Conservation (phyloP, 179 eudicot genomes). For the Patellifolia procumbens region DNA sequence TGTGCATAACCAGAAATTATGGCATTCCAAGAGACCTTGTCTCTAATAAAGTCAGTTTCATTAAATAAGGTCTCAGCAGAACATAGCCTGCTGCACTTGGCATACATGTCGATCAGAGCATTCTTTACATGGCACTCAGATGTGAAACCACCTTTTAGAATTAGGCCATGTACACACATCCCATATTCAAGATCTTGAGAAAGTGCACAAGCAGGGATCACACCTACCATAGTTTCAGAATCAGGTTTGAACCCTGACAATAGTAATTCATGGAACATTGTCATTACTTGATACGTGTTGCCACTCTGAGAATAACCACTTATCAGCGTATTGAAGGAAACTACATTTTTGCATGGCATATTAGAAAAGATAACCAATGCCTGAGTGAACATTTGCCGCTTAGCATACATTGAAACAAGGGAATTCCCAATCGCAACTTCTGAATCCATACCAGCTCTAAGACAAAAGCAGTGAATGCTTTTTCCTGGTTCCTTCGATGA, state of each 20-base stretch:
- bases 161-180: constrained; percentile 44
- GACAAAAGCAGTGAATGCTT: constrained; percentile 64
- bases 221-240: constrained; percentile 56
- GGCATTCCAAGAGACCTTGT: constrained; percentile 47
- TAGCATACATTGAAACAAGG: constrained; percentile 66
- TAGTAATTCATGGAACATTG: constrained; percentile 43
- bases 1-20: constrained; percentile 44
- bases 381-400: constrained; percentile 45
- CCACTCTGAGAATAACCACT: constrained; percentile 65
- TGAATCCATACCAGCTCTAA: constrained; percentile 44
- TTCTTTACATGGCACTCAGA: constrained; percentile 57
- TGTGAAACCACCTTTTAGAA: constrained; percentile 49
- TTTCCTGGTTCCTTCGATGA: constrained; percentile 47
- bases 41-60: constrained; percentile 33
- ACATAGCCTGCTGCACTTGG: constrained; percentile 51
- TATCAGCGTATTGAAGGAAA: constrained; percentile 70
- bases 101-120: constrained; percentile 74
- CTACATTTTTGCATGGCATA: constrained; percentile 50
- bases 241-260: constrained; percentile 49
- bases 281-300: constrained; percentile 38
- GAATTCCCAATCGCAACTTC: constrained; percentile 51
- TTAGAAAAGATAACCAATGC: constrained; percentile 47
- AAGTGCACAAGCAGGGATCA: constrained; percentile 62
- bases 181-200: constrained; percentile 49
- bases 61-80: constrained; percentile 53